Evolutionary conservation across 805 yeast species (phyloP).

Genomic region (Starmerella stigmatis): DNA sequence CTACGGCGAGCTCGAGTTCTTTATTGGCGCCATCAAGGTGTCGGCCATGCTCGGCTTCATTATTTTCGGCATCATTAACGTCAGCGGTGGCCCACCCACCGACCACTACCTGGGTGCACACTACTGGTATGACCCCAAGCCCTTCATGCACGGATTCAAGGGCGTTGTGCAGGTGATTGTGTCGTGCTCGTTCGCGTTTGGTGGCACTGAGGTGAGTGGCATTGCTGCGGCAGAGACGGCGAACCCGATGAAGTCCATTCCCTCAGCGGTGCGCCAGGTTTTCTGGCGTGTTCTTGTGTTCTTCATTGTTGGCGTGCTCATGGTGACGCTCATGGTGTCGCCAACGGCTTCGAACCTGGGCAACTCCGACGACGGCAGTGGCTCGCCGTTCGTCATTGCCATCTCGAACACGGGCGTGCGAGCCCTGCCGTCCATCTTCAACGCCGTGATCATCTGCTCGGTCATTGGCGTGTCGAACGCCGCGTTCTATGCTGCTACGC

Average conservation of each 20-base stretch:
- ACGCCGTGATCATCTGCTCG: constrained; percentile 65
- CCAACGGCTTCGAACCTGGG: constrained; percentile 45
- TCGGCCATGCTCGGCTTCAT: constrained; percentile 50
- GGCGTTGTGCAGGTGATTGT: constrained; percentile 55
- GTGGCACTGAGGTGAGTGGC: constrained; percentile 62
- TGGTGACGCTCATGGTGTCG: constrained; percentile 61
- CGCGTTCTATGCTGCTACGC: constrained; percentile 56
- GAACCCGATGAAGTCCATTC: constrained; percentile 57
- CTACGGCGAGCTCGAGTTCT: constrained; percentile 60
- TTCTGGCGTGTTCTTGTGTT: constrained; percentile 59
- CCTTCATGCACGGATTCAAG: constrained; percentile 50
- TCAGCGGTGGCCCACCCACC: constrained; percentile 55
- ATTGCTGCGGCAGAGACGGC: constrained; percentile 65
- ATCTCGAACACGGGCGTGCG: constrained; percentile 53
- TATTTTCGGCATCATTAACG: constrained; percentile 44
- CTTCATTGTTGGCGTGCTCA: constrained; percentile 49
- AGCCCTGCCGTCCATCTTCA: constrained; percentile 64
- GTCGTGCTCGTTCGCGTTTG: constrained; percentile 52
- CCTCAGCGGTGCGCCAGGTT: constrained; percentile 59
- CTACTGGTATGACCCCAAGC: constrained; percentile 55
- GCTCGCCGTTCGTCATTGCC: constrained; percentile 80
- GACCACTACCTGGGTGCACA: constrained; percentile 45
- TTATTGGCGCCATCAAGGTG: constrained; percentile 49
- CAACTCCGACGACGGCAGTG: constrained; percentile 40
- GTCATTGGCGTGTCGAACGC: constrained; percentile 73